These are phyloP conservation scores for Pinus albicaulis DNA, from an alignment of 75 land plant species.

Conservation along the genomic window DNA sequence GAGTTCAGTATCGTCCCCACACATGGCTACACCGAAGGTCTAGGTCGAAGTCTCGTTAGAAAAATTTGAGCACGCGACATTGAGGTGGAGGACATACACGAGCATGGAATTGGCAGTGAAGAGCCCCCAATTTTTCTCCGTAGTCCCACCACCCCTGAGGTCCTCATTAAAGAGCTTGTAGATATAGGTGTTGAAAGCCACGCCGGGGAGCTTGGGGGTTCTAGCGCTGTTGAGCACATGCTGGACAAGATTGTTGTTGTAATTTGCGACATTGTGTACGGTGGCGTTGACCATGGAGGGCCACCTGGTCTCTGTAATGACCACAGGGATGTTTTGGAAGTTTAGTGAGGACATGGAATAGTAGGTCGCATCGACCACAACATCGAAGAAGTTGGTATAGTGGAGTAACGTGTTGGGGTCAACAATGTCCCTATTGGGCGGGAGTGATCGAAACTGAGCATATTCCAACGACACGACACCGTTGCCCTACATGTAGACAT, in stretches of 20 bases:
- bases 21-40: constrained; percentile 61
- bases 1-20: constrained; percentile 39
- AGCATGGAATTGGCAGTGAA: constrained; percentile 45
- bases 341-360: constrained; percentile 68
- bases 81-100: too few relatives aligned
- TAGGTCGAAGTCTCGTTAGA: constrained; percentile 45
- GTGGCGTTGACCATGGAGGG: too few relatives aligned
- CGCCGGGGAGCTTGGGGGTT: too few relatives aligned
- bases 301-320: too few relatives aligned
- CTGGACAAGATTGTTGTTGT: constrained; percentile 64
- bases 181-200: constrained; percentile 64
- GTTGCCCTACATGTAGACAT: constrained; percentile 46
- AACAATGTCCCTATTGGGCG: constrained; percentile 53
- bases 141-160: constrained; percentile 43
- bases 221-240: constrained; percentile 41
- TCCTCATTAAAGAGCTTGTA: constrained; percentile 86
- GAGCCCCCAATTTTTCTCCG: constrained; percentile 79
- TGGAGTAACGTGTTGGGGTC: constrained; percentile 75
- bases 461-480: constrained; percentile 69
- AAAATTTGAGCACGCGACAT: background rate
- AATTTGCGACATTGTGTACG: constrained; percentile 60
- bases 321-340: too few relatives aligned
- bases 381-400: constrained; percentile 82
- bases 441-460: constrained; percentile 60
- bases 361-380: constrained; percentile 78